Conservation (phyloP, 2,329 filamentous ascomycete genomes). For the Knoxdaviesia capensis region DNA sequence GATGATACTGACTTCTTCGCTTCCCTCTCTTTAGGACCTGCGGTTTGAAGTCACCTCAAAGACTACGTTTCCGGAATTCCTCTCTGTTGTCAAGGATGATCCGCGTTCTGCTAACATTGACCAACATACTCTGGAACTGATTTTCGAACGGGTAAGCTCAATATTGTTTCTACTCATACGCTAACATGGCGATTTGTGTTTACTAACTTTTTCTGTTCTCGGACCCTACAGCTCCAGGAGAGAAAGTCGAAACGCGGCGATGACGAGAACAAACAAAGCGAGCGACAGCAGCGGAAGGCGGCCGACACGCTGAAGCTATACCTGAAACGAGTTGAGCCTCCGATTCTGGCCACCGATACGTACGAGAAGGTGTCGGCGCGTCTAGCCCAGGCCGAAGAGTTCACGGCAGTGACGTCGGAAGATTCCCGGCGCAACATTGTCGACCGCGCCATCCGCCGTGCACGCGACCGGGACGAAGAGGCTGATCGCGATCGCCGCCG, state of each 20-base stretch:
- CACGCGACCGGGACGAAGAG: conserved; percentile 84
- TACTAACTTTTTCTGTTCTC: conserved; percentile 7
- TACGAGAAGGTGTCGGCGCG: conserved; percentile 76
- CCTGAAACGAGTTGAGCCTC: conserved; percentile 80
- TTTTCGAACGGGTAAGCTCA: conserved; percentile 56
- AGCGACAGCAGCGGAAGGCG: conserved; percentile 69
- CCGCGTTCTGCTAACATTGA: conserved; percentile 75
- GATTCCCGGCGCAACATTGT: conserved; percentile 69
- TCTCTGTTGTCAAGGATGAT: conserved; percentile 64
- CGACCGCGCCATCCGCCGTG: conserved; percentile 73
- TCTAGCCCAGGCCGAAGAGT: conserved; percentile 67
- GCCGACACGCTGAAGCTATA: conserved; percentile 67
- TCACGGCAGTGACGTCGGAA: conserved; percentile 62
- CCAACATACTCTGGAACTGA: conserved; percentile 54
- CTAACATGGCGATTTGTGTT: conserved; percentile 1
- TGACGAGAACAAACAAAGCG: conserved; percentile 57
- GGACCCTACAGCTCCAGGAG: conserved; percentile 44
- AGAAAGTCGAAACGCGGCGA: conserved; percentile 68
- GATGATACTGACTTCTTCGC: conserved; percentile 14
- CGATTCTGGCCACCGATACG: conserved; percentile 55
- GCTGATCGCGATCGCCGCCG: conserved; percentile 43
- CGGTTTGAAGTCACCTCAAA: conserved; percentile 76
- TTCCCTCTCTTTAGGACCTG: conserved; percentile 41
- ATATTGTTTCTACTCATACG: not conserved
- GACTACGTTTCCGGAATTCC: conserved; percentile 79